phyloP scores from a whole-genome alignment of 2,329 filamentous ascomycete genomes.

The Xylaria digitata region DNA sequence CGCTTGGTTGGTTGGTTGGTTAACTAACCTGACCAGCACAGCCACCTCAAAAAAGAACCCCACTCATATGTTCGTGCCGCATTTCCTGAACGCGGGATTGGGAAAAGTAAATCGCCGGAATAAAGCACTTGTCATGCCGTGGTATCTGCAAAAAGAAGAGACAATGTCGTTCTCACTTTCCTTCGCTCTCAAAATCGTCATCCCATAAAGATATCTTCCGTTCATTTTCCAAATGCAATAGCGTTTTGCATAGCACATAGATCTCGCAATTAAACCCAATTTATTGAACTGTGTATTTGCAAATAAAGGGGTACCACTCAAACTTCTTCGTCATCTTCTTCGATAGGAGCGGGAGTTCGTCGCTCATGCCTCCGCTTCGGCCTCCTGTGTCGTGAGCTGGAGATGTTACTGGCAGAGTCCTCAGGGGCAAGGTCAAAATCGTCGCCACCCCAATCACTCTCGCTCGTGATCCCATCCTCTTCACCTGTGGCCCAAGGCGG shows the following conservation, averaged over 20 bases:
- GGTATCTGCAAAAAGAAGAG: conserved; percentile 35
- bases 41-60: not conserved
- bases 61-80: conserved; percentile 12
- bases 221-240: conserved; percentile 22
- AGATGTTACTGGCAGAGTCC: conserved; percentile 84
- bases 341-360: conserved; percentile 77
- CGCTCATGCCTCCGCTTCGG: conserved; percentile 76
- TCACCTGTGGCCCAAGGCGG: conserved; percentile 60
- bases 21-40: not conserved
- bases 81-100: conserved; percentile 18
- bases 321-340: conserved; percentile 70
- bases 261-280: conserved; percentile 12
- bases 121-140: conserved; percentile 28
- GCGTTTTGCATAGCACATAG: conserved; percentile 12
- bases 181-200: conserved; percentile 24
- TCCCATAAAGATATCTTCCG: conserved; percentile 25
- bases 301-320: conserved; percentile 28
- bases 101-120: conserved; percentile 19
- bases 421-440: conserved; percentile 75
- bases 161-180: conserved; percentile 23
- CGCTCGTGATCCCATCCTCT: conserved; percentile 60
- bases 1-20: conserved; percentile 1
- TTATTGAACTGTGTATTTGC: not conserved
- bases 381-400: conserved; percentile 73
- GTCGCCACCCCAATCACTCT: conserved; percentile 69